Evolutionary conservation across 306 rosid species (phyloP).

Genomic region (Gynostemma pentaphyllum): DNA sequence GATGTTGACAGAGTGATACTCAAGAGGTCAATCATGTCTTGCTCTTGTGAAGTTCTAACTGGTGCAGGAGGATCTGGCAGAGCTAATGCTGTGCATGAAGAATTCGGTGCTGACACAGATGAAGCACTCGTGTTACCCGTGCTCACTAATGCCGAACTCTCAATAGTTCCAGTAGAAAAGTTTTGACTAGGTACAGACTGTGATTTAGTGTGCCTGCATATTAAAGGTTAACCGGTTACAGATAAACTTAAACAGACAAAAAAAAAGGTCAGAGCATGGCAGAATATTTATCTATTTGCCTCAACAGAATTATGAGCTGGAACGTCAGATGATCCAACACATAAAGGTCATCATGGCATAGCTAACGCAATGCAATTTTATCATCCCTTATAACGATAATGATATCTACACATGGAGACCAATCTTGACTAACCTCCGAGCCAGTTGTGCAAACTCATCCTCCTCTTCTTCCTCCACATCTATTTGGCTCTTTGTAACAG

Average conservation of each 20-base stretch:
- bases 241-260: not conserved
- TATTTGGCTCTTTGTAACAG: conserved; percentile 24
- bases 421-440: conserved; percentile 56
- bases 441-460: conserved; percentile 91
- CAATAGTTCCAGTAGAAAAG: conserved; percentile 26
- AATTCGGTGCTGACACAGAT: conserved; percentile 23
- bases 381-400: not conserved
- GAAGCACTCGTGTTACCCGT: conserved; percentile 19
- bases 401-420: not conserved
- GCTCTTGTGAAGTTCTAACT: conserved; percentile 43
- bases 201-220: conserved; percentile 67
- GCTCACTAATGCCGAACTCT: conserved; percentile 22
- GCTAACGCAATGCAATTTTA: not conserved
- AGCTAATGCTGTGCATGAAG: conserved; percentile 50
- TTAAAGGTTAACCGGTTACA: not conserved
- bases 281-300: not conserved
- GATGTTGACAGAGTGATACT: conserved; percentile 60
- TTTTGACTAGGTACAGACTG: conserved; percentile 27
- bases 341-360: not conserved
- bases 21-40: conserved; percentile 80
- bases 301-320: not conserved
- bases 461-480: conserved; percentile 80
- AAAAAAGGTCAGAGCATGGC: not conserved
- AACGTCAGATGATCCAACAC: not conserved
- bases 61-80: conserved; percentile 51